A percentile compares a stretch with the other conserved stretches of the same genome.
Evolutionary conservation across 305 asterid species (phyloP).

Genomic region (Fraxinus nigra): DNA sequence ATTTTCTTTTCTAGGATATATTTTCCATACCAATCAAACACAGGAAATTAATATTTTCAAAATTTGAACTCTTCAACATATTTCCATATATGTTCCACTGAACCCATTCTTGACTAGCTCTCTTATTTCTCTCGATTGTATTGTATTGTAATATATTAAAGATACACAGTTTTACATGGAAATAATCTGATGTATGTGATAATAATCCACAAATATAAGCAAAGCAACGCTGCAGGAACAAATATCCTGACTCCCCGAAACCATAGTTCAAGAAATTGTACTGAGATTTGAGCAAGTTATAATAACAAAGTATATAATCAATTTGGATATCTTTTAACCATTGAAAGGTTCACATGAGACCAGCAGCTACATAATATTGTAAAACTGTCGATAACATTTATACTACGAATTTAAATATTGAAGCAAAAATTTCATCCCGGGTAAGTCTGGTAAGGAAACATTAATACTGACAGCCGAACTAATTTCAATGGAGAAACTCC

Average conservation of each 20-base stretch:
- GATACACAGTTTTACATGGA: neutral
- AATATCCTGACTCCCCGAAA: neutral
- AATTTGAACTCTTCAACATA: too few species aligned
- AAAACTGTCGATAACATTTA: neutral
- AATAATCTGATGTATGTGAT: neutral
- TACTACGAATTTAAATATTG: neutral
- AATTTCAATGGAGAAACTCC: conserved; percentile 25
- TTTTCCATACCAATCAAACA: too few species aligned
- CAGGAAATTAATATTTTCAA: too few species aligned
- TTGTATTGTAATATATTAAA: too few species aligned
- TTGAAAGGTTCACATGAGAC: neutral
- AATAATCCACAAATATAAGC: neutral
- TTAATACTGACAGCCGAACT: conserved; percentile 21
- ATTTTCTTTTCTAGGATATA: too few species aligned
- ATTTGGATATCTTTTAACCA: neutral
- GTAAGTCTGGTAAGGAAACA: neutral
- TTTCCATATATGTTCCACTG: neutral
- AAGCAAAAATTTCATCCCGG: conserved; percentile 12
- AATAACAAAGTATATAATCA: neutral
- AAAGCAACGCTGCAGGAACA: neutral
- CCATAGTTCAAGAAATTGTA: neutral
- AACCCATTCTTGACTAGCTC: neutral
- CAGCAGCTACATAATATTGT: neutral
- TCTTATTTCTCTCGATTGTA: neutral
- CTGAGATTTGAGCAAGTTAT: neutral